A percentile compares a stretch with the other conserved stretches of the same genome.
These are phyloP conservation scores for Diutina pseudorugosa DNA, from an alignment of 1,139 yeast species.

Conservation along the genomic window DNA sequence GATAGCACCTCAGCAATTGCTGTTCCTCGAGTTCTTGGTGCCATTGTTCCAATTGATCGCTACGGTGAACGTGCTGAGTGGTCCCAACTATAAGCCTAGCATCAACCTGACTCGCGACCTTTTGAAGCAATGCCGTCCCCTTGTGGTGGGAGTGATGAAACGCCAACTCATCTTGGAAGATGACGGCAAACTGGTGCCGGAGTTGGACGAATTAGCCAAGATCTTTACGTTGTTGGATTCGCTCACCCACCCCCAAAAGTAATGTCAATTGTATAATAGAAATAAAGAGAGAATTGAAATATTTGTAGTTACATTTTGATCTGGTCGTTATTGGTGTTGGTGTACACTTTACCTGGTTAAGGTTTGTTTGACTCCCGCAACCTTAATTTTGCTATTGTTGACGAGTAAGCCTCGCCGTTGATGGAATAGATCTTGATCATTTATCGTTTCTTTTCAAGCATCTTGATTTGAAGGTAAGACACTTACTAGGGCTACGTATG, in stretches of 20 bases:
- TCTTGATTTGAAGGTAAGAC: too few species aligned
- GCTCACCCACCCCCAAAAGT: slow-evolving; percentile 11
- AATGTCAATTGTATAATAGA: neutral
- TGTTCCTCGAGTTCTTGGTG: slow-evolving; percentile 58
- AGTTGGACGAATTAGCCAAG: slow-evolving; percentile 38
- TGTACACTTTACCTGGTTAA: too few species aligned
- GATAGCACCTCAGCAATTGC: slow-evolving; percentile 14
- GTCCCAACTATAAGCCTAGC: slow-evolving; percentile 64
- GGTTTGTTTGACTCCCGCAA: too few species aligned
- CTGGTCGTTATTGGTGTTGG: too few species aligned
- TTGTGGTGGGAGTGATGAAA: slow-evolving; percentile 59
- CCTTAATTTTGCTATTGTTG: too few species aligned
- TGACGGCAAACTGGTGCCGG: slow-evolving; percentile 10
- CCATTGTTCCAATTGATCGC: slow-evolving; percentile 68
- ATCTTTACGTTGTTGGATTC: slow-evolving; percentile 47
- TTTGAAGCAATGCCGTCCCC: slow-evolving; percentile 38
- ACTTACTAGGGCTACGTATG: too few species aligned
- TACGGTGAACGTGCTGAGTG: slow-evolving; percentile 63
- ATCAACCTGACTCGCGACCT: slow-evolving; percentile 41
- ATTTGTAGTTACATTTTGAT: too few species aligned
- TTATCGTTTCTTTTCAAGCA: too few species aligned
- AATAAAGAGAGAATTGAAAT: neutral
- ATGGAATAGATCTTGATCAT: too few species aligned
- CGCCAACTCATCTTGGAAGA: slow-evolving; percentile 41
- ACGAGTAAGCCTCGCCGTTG: too few species aligned